Conservation (phyloP, 495 filamentous ascomycete species). For the Penicillium roqueforti region DNA sequence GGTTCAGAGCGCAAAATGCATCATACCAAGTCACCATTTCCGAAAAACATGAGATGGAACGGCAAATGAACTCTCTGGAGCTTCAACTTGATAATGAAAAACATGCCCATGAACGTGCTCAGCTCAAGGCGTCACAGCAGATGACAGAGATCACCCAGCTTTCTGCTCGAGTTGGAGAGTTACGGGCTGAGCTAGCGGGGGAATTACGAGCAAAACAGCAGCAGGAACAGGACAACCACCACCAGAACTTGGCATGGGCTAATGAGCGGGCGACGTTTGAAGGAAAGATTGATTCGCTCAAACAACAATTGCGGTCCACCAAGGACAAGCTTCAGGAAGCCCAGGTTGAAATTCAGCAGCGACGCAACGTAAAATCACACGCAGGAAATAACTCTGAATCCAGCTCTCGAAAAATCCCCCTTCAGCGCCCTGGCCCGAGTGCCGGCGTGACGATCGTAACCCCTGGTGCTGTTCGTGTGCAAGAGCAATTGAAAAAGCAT, state of each 20-base stretch:
- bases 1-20: constrained; percentile 64
- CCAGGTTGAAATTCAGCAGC: constrained; percentile 43
- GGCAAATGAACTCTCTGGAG: constrained; percentile 68
- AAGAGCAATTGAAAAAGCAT: constrained; percentile 49
- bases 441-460: constrained; percentile 58
- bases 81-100: constrained; percentile 78
- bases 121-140: constrained; percentile 45
- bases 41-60: constrained; percentile 71
- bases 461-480: constrained; percentile 56
- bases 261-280: constrained; percentile 56
- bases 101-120: constrained; percentile 57
- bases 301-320: constrained; percentile 58
- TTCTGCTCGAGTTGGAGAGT: constrained; percentile 35
- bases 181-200: constrained; percentile 43
- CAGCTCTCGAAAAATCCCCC: constrained; percentile 31
- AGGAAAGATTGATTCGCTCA: constrained; percentile 62
- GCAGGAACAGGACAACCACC: constrained; percentile 27
- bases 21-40: constrained; percentile 61
- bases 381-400: constrained; percentile 27
- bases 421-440: constrained; percentile 39
- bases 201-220: constrained; percentile 40
- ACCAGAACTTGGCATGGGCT: constrained; percentile 45
- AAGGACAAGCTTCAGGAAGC: constrained; percentile 67
- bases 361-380: constrained; percentile 24
- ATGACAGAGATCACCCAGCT: constrained; percentile 46